Base-by-base conservation (phyloP, 176 grass and related monocot genomes). In the Oropetium thomaeum region DNA sequence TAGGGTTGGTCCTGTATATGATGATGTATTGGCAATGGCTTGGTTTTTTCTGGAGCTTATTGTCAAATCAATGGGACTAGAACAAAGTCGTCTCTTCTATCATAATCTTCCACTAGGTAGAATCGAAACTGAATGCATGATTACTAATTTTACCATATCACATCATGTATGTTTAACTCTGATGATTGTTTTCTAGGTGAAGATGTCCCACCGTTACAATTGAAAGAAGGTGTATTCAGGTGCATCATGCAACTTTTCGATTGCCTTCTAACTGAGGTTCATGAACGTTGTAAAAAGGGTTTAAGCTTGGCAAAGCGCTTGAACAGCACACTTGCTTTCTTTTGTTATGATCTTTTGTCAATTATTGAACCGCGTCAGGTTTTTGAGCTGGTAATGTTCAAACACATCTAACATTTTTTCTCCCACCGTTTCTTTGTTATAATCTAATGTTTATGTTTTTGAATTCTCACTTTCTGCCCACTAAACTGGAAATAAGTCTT, bases 21-120 rank as follows among this genome's bases (percentile, higher is more conserved):
- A 99, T 88, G 96, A 99, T 87, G 96, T 99, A 13, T 82, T 99
- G 87, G 91, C 96, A 80, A 99, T 99, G 96, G 89, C 96, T 73
- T 99, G 96, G 96, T 99, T 99, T 84, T 99, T 99, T 81, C 80
- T 99, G 87, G 96, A 99, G 84, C 92, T 99, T 81, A 89, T 95
- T 86, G 96, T 95, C 28, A 99, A 99, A 84, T 99, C 96, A 84
- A 95, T 95, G 91, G 89, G 90, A 65, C 81, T 99, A 79, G 96
- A 99, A 47, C 96, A 99, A 86, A 94, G 86, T 69, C 79, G 87
- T 75, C 91, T 95, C 53, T 99, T 90, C 82, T 88, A 87, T 73
- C 89, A 94, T 67, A 95, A 94, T 73, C 87, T 99, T 89, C 91
- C 96, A 44, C 84, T 88, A 77, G 96, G 96, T 99, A 90, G 20